Evolutionary conservation across 805 yeast genomes (phyloP), one percentile per base, ranked within the genome.

Genomic region (Metschnikowia kunwiensis): DNA sequence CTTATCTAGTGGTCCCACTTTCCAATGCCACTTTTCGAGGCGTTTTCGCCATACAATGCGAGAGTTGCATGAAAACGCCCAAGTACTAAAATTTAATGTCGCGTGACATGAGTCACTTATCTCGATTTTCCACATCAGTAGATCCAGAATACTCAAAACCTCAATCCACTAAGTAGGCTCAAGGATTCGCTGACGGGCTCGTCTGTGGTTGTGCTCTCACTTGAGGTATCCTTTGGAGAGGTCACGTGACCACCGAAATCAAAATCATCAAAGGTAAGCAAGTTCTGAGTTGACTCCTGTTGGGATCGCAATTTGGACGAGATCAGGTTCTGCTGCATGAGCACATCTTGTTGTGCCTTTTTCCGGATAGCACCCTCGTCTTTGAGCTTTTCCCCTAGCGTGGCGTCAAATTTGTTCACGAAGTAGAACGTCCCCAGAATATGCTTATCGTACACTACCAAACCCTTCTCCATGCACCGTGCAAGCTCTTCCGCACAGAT

Each of bases 401-500:
- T 28, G 7, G 21, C 15, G 13, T 46, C 46, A 22, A 46, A 46
- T 20, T 34, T 40, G 46, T 85, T 85, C 28, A 65, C 54, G 50
- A 74, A 84, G 56, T 78, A 86, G 33, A 74, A 71, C 3, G 78
- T 70, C 0, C 93, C 94, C 32, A 78, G 71, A 1, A 81, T 64
- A 46, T 79, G 78, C 48, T 79, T 78, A 59, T 86, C 95, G 4
- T 84, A 66, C 13, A 82, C 76, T 2, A 86, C 51, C 2, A 61
- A 55, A 4, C 86, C 88, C 2, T 59, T 53, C 2, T 64, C 68
- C n/a, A 84, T 71, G 13, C 82, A 78, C 37, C 68, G 61, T 37
- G 75, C 74, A 8, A 85, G 57, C 40, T 84, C 82, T 51, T 84
- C 91, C 8, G 61, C 63, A 7, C 87, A 71, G 10, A 85, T 76